phyloP scores from a whole-genome alignment of 2,329 filamentous ascomycete species.

The Colletotrichum lini region DNA sequence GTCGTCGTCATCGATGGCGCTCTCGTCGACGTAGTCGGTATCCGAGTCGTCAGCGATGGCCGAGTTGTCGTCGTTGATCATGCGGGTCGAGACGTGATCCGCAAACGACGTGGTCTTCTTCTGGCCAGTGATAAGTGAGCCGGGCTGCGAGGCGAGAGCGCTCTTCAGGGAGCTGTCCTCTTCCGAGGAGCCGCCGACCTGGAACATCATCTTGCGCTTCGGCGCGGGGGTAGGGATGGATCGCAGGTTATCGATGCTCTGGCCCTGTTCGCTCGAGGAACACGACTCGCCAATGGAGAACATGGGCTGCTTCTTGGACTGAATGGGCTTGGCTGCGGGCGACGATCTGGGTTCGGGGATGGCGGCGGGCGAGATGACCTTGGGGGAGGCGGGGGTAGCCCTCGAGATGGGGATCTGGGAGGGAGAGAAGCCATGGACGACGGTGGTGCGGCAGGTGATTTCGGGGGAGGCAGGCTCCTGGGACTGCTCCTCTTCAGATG shows the following conservation, averaged over 20 bases:
- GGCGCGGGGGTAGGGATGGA: constrained; percentile 49
- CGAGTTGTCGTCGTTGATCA: constrained; percentile 71
- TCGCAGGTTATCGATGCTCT: constrained; percentile 62
- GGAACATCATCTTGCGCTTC: constrained; percentile 64
- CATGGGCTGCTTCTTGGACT: constrained; percentile 73
- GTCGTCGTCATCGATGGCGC: constrained; percentile 84
- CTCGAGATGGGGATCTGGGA: constrained; percentile 72
- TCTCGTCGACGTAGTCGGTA: constrained; percentile 82
- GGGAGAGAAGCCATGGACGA: constrained; percentile 90
- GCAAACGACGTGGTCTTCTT: constrained; percentile 90
- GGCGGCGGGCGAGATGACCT: constrained; percentile 65
- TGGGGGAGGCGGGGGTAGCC: constrained; percentile 63
- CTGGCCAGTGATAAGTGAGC: constrained; percentile 58
- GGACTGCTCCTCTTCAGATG: constrained; percentile 43
- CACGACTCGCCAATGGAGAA: constrained; percentile 86
- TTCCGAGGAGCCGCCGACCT: constrained; percentile 75
- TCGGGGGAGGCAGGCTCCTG: constrained; percentile 57
- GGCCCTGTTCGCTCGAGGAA: constrained; percentile 74
- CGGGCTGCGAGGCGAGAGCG: constrained; percentile 61
- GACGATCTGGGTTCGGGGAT: constrained; percentile 74
- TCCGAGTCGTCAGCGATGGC: constrained; percentile 68
- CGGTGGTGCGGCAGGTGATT: constrained; percentile 70
- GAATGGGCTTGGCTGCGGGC: constrained; percentile 76
- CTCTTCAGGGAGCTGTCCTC: constrained; percentile 82
- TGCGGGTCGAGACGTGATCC: constrained; percentile 79